Base-by-base conservation (phyloP, 2,329 filamentous ascomycete genomes). In the Juglanconis juglandina region DNA sequence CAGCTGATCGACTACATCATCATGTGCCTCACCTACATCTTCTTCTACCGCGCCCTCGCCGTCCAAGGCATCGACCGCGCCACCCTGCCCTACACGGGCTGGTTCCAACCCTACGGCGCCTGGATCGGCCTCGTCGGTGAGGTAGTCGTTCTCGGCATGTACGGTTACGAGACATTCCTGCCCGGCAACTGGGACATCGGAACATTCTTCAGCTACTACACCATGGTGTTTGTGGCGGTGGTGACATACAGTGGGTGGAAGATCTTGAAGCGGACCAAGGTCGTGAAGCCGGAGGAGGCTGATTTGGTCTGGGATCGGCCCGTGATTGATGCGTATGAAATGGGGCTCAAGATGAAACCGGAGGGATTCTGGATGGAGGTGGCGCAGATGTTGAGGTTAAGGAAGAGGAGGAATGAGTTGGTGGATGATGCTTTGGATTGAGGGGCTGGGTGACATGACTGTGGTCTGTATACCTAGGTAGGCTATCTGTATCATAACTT, bases 1-100 rank as follows among this genome's bases (percentile, higher is more conserved):
- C 79, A 81, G 58, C 77, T 86, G 65, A 86, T 88, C 69, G 84
- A 87, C 73, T 88, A 85, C 71, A 79, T 88, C 61, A 77, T 83
- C 69, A 64, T 64, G 62, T 56, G 56, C 41, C 9, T 62, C 2
- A 64, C 62, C 0, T 64, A 64, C 17, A 33, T 64, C 46, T 64
- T 58, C 57, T 64, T 64, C 50, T 60, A 59, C 60, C 62, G 62
- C 51, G 62, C 62, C 5, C 53, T 64, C 6, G 49, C 34, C 14
- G 51, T 37, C 4, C 62, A 64, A 50, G 60, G 57, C 35, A 11
- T 60, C 41, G 53, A 58, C 70, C 83, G 86, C 63, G 73, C 70
- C 9, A 73, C 72, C 0, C 73, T 87, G n/a, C 84, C 86, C 0
- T 88, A 88, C 73, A 77, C 71, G 44, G 86, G 83, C n/a, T 81